Evolutionary conservation across 805 yeast species (phyloP).

Genomic region (Saccharomyces mikatae): DNA sequence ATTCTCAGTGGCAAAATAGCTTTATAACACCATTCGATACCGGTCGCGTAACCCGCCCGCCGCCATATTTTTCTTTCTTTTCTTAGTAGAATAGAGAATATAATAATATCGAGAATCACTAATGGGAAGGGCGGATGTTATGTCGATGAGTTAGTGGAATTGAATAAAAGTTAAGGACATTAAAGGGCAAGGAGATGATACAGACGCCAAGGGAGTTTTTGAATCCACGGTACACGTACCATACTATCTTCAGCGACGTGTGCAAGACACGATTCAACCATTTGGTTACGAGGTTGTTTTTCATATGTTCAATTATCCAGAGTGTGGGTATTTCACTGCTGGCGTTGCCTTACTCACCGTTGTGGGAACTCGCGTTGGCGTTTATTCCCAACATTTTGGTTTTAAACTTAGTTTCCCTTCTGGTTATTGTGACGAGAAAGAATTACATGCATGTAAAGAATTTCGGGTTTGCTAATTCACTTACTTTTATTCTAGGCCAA

Average conservation of each 20-base stretch:
- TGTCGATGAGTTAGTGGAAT: background rate
- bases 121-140: background rate
- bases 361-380: slow-evolving; percentile 18
- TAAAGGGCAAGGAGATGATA: background rate
- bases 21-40: background rate
- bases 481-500: slow-evolving; percentile 19
- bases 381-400: slow-evolving; percentile 25
- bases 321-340: slow-evolving; percentile 19
- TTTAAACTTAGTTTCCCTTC: slow-evolving; percentile 26
- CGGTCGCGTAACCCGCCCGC: background rate
- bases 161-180: background rate
- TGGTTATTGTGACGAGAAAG: slow-evolving; percentile 34
- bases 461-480: slow-evolving; percentile 21
- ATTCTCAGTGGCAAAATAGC: slow-evolving; percentile 3
- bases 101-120: background rate
- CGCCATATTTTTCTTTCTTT: background rate
- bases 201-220: slow-evolving; percentile 2
- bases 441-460: slow-evolving; percentile 34
- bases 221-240: slow-evolving; percentile 29
- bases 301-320: slow-evolving; percentile 24
- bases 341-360: slow-evolving; percentile 14
- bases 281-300: slow-evolving; percentile 31
- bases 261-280: slow-evolving; percentile 36
- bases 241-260: slow-evolving; percentile 34
- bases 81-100: background rate